phyloP scores from a whole-genome alignment of 768 basidiomycete species.

The Pisolithus orientalis region DNA sequence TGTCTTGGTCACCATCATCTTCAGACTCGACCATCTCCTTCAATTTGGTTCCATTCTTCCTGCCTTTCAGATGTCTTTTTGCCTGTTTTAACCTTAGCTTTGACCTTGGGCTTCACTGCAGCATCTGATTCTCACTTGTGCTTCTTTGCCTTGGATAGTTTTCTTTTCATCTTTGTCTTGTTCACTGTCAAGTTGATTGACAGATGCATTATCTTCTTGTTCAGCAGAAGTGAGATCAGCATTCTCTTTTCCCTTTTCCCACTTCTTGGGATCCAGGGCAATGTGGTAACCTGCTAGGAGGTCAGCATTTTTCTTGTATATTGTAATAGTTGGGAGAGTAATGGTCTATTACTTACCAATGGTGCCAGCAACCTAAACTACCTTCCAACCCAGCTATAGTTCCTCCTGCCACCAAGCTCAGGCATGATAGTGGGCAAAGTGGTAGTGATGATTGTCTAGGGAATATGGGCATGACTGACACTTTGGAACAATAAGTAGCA shows the following conservation, averaged over 20 bases:
- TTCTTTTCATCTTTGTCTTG: conserved; percentile 49
- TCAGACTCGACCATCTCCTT: conserved; percentile 63
- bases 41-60: conserved; percentile 56
- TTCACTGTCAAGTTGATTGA: conserved; percentile 59
- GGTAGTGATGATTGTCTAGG: no score
- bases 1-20: conserved; percentile 47
- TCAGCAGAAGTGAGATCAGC: conserved; percentile 32
- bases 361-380: no score
- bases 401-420: no score
- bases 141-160: conserved; percentile 41
- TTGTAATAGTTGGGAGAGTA: no score
- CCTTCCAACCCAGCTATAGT: no score
- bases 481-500: no score
- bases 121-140: conserved; percentile 61
- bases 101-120: conserved; percentile 33
- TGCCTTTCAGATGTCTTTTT: conserved; percentile 31
- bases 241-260: conserved; percentile 45
- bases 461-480: no score
- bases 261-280: conserved; percentile 65
- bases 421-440: no score
- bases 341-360: no score
- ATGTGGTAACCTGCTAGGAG: conserved; percentile 73
- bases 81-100: conserved; percentile 41
- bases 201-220: conserved; percentile 51
- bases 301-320: conserved; percentile 69